These are phyloP conservation scores for Cryphonectria radicalis DNA, from an alignment of 2,329 filamentous ascomycete genomes.

Conservation along the genomic window DNA sequence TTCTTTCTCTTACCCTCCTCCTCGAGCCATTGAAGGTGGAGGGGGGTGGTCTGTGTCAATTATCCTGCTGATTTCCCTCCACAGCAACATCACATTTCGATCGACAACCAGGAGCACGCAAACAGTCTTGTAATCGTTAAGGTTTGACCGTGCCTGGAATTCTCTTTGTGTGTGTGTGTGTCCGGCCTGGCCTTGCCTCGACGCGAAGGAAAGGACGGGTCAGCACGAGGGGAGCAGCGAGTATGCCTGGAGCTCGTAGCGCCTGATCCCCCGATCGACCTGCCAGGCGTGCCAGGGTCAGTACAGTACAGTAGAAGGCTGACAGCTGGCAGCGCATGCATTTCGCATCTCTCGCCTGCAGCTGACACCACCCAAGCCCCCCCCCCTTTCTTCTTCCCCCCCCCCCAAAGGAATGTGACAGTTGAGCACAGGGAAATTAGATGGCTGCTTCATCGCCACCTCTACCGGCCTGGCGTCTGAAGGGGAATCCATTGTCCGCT, in stretches of 20 bases:
- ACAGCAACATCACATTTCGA: neutral
- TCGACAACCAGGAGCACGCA: neutral
- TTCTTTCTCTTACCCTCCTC: neutral
- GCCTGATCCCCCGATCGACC: neutral
- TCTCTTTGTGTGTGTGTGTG: neutral
- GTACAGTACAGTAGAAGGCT: neutral
- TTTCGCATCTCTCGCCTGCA: neutral
- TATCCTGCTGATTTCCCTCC: neutral
- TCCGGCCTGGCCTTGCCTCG: neutral
- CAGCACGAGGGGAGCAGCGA: neutral
- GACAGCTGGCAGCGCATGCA: slow-evolving; percentile 11
- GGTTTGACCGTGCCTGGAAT: neutral
- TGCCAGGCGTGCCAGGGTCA: neutral
- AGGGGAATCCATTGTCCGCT: neutral
- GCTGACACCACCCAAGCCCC: neutral
- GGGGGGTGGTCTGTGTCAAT: slow-evolving; percentile 6
- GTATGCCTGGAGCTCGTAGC: neutral
- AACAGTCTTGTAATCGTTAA: neutral
- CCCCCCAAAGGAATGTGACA: neutral
- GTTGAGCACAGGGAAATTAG: neutral
- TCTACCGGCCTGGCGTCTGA: neutral
- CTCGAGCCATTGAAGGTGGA: neutral
- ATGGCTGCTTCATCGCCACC: neutral
- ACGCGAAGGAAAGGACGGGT: neutral
- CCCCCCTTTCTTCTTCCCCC: too few relatives aligned